Base-by-base conservation (phyloP, 1,284 basidiomycete species). In the Puccinia polysora region DNA sequence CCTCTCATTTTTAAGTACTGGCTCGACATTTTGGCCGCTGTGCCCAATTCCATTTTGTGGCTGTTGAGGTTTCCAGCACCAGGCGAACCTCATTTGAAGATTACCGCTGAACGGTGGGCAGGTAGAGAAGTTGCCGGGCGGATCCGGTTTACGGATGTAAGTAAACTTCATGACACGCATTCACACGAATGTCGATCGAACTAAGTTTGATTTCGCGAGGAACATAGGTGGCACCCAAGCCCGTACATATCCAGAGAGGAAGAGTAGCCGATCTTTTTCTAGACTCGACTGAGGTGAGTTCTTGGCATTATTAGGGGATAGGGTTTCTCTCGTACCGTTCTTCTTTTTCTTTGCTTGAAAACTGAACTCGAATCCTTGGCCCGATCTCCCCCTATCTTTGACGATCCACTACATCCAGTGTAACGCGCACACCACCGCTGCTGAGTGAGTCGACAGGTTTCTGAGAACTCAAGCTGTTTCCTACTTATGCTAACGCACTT, bases 351-450 rank as follows among this genome's bases (percentile, higher is more conserved):
- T n/a, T n/a, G n/a, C n/a, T n/a, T n/a, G n/a, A n/a, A n/a, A n/a
- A n/a, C n/a, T n/a, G n/a, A n/a, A n/a, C n/a, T n/a, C n/a, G n/a
- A n/a, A n/a, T n/a, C n/a, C n/a, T n/a, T n/a, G n/a, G 12, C 18
- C 18, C 49, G 52, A 52, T 20, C 23, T 28, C 18, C 45, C 12
- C 36, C 49, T 67, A 28, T 15, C 18, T 45, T 64, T 56, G 64
- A 38, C 62, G 18, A 5, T 55, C 8, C n/a, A 50, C 10, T 47
- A 0, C 25, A 25, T 25, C 34, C 49, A 85, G 83, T 86, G 86
- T 77, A 86, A 85, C 73, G 86, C 86, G 4, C 86, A 87, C 74
- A 87, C 86, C 8, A 84, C 85, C 14, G 84, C 85, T 6, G 83
- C 84, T 15, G 86, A 87, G 84, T 84, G 73, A 65, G 83, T 79